These are phyloP conservation scores for Aspergillus flavus DNA, from an alignment of 2,329 filamentous ascomycete genomes.

Conservation along the genomic window DNA sequence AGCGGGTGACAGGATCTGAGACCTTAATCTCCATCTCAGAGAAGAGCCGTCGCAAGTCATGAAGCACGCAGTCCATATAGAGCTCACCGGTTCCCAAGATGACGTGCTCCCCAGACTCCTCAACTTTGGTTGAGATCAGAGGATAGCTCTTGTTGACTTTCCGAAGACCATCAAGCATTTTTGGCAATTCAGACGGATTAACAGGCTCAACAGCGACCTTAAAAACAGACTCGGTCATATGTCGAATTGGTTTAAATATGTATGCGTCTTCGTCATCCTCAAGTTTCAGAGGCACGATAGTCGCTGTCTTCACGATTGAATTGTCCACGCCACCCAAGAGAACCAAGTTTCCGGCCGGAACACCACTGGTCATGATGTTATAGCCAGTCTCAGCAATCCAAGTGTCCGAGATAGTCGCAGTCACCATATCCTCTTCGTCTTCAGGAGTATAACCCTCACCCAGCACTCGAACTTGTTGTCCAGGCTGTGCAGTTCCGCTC, in stretches of 20 bases:
- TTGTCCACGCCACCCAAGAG: conserved; percentile 93
- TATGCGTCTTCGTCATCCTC: conserved; percentile 89
- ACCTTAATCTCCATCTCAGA: conserved; percentile 99
- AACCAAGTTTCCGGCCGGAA: conserved; percentile 92
- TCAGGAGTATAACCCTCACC: conserved; percentile 95
- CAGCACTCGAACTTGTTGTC: conserved; percentile 82
- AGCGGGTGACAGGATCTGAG: conserved; percentile 93
- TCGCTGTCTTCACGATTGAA: conserved; percentile 96
- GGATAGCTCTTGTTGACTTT: conserved; percentile 99
- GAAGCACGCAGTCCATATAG: conserved; percentile 99
- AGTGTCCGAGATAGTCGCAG: conserved; percentile 79
- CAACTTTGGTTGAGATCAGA: conserved; percentile 92
- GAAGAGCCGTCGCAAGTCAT: conserved; percentile 90
- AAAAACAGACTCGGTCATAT: conserved; percentile 96
- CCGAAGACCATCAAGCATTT: conserved; percentile 95
- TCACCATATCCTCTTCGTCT: conserved; percentile 95
- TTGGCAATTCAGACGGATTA: conserved; percentile 95
- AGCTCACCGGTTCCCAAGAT: conserved; percentile 93
- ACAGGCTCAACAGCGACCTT: conserved; percentile 98
- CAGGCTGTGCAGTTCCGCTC: conserved; percentile 84
- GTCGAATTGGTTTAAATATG: conserved; percentile 88
- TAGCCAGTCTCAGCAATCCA: conserved; percentile 93
- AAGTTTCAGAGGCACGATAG: conserved; percentile 76
- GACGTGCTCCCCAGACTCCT: conserved; percentile 96
- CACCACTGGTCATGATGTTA: conserved; percentile 85